Percentiles rank a stretch among this genome's conserved stretches.
Conservation (phyloP, 169 alveolate species). For the Perkinsus chesapeaki region DNA sequence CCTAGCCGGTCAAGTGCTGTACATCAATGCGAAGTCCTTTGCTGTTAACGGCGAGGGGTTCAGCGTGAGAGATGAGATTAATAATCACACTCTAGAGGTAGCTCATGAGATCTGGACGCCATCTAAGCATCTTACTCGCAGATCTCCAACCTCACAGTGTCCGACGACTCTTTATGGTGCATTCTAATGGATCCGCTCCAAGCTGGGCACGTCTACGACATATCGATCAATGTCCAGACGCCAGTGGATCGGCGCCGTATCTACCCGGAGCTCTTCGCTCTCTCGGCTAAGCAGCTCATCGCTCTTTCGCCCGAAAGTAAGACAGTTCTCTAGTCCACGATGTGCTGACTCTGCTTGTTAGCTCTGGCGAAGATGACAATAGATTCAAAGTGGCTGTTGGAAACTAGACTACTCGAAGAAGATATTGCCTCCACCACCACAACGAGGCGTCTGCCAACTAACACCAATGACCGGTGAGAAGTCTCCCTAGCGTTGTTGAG, state of each 20-base stretch:
- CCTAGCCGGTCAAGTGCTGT: neutral
- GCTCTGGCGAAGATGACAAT: neutral
- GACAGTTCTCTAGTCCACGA: neutral
- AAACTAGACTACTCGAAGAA: neutral
- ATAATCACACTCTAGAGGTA: neutral
- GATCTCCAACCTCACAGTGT: neutral
- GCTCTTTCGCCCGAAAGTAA: neutral
- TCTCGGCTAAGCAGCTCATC: neutral
- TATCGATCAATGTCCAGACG: neutral
- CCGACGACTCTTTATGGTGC: neutral
- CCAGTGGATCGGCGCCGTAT: neutral
- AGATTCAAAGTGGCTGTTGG: neutral
- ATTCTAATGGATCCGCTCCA: neutral
- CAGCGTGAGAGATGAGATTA: neutral
- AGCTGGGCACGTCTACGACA: neutral
- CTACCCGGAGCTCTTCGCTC: neutral
- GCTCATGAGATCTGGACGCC: no score
- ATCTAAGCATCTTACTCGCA: neutral
- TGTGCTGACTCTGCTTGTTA: no score
- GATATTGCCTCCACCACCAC: neutral
- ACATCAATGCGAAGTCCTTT: neutral
- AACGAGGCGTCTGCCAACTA: neutral
- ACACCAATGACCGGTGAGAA: neutral
- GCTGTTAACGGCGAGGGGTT: neutral
- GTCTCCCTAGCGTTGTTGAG: neutral